Base-by-base conservation (phyloP, 2,329 filamentous ascomycete species). In the Gliomastix tumulicola region DNA sequence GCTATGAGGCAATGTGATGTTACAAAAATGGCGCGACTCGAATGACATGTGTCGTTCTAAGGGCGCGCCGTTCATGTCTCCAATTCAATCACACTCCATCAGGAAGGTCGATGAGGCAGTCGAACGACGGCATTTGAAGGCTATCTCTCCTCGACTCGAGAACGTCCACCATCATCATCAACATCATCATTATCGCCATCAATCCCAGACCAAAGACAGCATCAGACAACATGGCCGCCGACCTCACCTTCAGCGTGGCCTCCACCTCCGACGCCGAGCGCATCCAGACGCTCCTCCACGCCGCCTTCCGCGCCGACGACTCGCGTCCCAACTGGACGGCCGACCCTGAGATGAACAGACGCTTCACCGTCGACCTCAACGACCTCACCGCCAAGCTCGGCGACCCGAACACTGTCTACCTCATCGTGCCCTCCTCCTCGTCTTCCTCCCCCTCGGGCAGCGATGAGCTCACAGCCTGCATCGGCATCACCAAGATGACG, bases 351-450 rank as follows among this genome's bases (percentile, higher is more conserved):
- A 69, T 88, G 7, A 84, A 76, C 31, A 84, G 82, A 10, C 78
- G 70, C 34, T 87, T 86, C 59, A 82, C 74, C 3, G 82, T 83
- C 3, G 69, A 72, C 34, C 82, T 86, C 49, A 74, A 81, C 40
- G 76, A 83, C 51, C 55, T 69, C 16, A 77, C 77, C 0, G 76
- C 82, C 10, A 74, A 63, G 5, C 61, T 67, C 34, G 32, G 35
- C 12, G 45, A 44, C 1, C 46, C 51, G 0, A 46, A 59, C 15
- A 45, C 47, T 8, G 51, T 38, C 1, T 48, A 58, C n/a, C 36
- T 65, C 4, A 48, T 59, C 20, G 56, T 51, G 20, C 47, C 42
- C 3, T 40, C 49, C 21, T 16, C 43, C 30, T 16, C 31, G 1
- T n/a, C n/a, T n/a, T n/a, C n/a, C n/a, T n/a, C n/a, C n/a, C n/a